Percentiles rank a stretch among this genome's conserved stretches.
These are phyloP conservation scores for Leccinum uliginosum DNA, from an alignment of 768 basidiomycete species.

Conservation along the genomic window DNA sequence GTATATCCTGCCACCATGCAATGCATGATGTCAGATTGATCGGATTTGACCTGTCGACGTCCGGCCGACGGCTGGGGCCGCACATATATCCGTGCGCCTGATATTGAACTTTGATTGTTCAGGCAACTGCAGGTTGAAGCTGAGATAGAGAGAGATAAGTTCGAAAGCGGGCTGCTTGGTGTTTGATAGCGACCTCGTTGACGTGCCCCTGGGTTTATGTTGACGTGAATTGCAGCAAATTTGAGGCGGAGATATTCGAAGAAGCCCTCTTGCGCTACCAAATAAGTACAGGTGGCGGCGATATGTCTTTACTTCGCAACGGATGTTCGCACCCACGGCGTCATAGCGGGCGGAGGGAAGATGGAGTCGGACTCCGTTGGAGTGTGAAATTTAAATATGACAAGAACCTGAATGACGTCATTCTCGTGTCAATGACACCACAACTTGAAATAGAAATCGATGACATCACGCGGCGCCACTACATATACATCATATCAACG, in stretches of 20 bases:
- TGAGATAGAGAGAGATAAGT: background rate
- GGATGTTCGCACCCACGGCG: background rate
- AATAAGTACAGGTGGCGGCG: background rate
- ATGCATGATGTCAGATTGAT: background rate
- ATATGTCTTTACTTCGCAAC: background rate
- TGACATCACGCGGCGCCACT: background rate
- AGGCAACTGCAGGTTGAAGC: background rate
- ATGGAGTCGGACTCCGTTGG: no score
- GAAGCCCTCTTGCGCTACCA: no score
- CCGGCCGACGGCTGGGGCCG: no score
- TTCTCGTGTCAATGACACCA: background rate
- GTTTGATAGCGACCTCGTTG: no score
- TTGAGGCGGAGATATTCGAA: no score
- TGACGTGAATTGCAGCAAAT: no score
- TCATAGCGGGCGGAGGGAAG: background rate
- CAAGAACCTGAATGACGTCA: background rate
- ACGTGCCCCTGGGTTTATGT: no score
- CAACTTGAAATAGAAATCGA: background rate
- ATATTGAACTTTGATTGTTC: background rate
- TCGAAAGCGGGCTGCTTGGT: background rate
- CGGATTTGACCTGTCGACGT: background rate
- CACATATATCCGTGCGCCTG: background rate
- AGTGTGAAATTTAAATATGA: no score
- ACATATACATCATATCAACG: slow-evolving; percentile 29
- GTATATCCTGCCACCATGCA: background rate